Base-by-base conservation (phyloP, 257 asterid species). In the Striga asiatica region DNA sequence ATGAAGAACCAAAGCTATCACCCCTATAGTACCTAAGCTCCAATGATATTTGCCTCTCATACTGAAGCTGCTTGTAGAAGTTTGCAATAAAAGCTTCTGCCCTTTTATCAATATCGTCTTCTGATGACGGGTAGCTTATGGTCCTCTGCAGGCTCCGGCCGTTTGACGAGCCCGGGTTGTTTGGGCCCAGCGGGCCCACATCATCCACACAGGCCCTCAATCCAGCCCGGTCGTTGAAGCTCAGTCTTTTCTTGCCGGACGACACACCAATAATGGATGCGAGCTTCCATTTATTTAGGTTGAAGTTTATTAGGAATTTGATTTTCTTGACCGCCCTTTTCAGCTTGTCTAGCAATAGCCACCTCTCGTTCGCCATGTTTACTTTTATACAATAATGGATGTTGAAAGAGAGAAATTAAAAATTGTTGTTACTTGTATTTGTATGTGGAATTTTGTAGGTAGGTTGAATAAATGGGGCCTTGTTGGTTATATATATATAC, bases 41-140 rank as follows among this genome's bases (percentile, higher is more conserved):
- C 89, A 91, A 52, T 0, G 98, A 91, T 19, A 91, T 72, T 62
- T 91, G 96, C 31, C 96, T 91, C 35, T 91, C 98, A 20, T 66
- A 24, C 51, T 28, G 65, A 51, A 87, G 89, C 54, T 84, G 95
- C 72, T 70, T 74, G 34, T 84, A 64, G 9, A 87, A 91, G 19
- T 87, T 91, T 0, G 82, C 82, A 20, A 91, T 91, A 20, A 91
- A 91, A 10, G 73, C 80, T 2, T 87, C 98, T 0, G 98, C 94
- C 18, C 89, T 82, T 60, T 77, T 75, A 29, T 91, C 94, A 34
- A 91, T 62, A 65, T 86, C 94, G 21, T 84, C 96, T 28, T 77
- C 94, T 2, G 74, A 66, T 5, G 89, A 66, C 3, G 87, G 89
- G 69, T 54, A 83, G 28, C 98, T 83, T 0, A 54, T 71, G 3